Evolutionary conservation across 2,329 filamentous ascomycete species (phyloP), one percentile per base, ranked within the genome.

Genomic region (Elsinoe fawcettii): DNA sequence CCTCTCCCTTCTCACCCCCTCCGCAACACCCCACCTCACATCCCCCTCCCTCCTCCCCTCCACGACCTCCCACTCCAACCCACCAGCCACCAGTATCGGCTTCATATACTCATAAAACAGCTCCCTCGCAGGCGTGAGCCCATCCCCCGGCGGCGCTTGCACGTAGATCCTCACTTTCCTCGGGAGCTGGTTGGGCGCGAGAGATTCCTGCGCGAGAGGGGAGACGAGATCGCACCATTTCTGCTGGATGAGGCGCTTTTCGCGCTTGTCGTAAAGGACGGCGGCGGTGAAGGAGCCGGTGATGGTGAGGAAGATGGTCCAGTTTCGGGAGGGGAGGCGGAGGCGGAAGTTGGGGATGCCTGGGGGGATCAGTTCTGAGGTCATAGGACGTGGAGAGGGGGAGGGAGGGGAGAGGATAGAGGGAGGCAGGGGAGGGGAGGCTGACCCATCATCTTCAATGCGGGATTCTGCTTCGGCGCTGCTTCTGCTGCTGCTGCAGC

Each of bases 101-200:
- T 97, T 97, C 43, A 96, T 82, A 69, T 96, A 99, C 70, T 96
- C 89, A 66, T 90, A 86, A 72, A 96, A 99, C 73, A 97, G 91
- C 64, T 97, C 90, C 65, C 95, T 87, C n/a, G 91, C 88, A 41
- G 82, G 74, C 58, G 90, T 82, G 56, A 97, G 75, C 4, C 89
- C 86, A 72, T 97, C 92, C 11, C 86, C 89, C 0, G 93, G 93
- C 5, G 93, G 91, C 3, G 87, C 86, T 61, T 88, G 84, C 56
- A 99, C 78, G 71, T 89, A 93, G 58, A 99, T 81, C 36, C 90
- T 93, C 62, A 99, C 77, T 67, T 86, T 90, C 59, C 93, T 84
- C 47, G 89, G 88, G 70, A 95, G 82, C 64, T 85, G 80, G 64
- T 82, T 85, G 30, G 87, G 75, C 20, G 81, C 73, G n/a, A 97